Evolutionary conservation across 2,329 filamentous ascomycete genomes (phyloP).

Genomic region (Pochonia chlamydosporia): DNA sequence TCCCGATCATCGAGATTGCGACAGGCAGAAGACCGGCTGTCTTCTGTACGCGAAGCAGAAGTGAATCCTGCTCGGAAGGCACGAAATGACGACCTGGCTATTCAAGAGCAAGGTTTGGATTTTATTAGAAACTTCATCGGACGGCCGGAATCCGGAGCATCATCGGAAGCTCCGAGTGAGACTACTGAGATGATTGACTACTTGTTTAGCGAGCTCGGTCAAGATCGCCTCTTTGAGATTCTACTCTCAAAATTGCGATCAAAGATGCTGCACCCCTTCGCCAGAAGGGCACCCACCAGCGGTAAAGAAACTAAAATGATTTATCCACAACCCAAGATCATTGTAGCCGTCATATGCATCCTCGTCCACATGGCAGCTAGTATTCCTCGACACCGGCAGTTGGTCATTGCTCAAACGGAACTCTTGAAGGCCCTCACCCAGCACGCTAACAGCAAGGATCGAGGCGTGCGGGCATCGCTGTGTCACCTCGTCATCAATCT

Average conservation of each 20-base stretch:
- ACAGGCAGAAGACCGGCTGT: slow-evolving; percentile 44
- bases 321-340: slow-evolving; percentile 60
- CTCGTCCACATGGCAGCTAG: slow-evolving; percentile 86
- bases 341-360: slow-evolving; percentile 73
- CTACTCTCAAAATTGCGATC: slow-evolving; percentile 71
- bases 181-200: slow-evolving; percentile 76
- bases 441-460: slow-evolving; percentile 67
- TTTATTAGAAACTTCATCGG: slow-evolving; percentile 87
- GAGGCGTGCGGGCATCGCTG: slow-evolving; percentile 69
- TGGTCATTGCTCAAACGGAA: slow-evolving; percentile 70
- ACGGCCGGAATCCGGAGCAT: slow-evolving; percentile 42
- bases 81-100: slow-evolving; percentile 70
- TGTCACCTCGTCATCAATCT: slow-evolving; percentile 85
- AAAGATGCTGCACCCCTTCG: slow-evolving; percentile 48
- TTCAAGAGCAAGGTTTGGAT: slow-evolving; percentile 87
- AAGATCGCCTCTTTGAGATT: slow-evolving; percentile 74
- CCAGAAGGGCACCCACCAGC: slow-evolving; percentile 29
- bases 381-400: slow-evolving; percentile 67
- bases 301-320: slow-evolving; percentile 43
- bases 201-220: slow-evolving; percentile 68
- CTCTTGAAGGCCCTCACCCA: slow-evolving; percentile 67
- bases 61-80: slow-evolving; percentile 61
- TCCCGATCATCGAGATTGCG: slow-evolving; percentile 38
- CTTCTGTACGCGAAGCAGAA: slow-evolving; percentile 57
- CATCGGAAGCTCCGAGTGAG: slow-evolving; percentile 43